These are phyloP conservation scores for Paramecium sexaurelia DNA, from an alignment of 73 alveolate genomes.

Conservation along the genomic window DNA sequence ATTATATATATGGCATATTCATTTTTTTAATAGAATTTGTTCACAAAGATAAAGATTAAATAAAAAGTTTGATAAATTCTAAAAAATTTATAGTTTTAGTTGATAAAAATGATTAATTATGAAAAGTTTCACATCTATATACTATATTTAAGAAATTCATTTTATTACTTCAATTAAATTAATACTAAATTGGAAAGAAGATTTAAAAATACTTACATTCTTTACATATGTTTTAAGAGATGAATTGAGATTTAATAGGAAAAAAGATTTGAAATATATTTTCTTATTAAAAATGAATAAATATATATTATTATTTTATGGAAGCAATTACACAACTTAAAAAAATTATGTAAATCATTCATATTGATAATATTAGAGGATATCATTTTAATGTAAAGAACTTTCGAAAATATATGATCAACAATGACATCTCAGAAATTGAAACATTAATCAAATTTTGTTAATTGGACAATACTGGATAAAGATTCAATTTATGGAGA, in stretches of 20 bases:
- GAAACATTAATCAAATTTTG: neutral
- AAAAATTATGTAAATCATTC: constrained; percentile 1
- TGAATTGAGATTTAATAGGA: neutral
- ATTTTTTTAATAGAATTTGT: no score
- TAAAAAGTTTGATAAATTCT: no score
- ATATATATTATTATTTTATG: constrained; percentile 20
- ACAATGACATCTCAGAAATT: constrained; percentile 20
- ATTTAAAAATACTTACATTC: no score
- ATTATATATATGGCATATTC: no score
- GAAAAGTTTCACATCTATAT: no score
- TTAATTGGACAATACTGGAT: constrained; percentile 46
- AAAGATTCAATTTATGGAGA: constrained; percentile 58
- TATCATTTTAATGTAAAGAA: constrained; percentile 31
- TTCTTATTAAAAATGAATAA: neutral
- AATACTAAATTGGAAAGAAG: no score
- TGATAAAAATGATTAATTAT: no score
- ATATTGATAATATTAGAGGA: constrained; percentile 2
- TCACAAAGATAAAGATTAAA: no score
- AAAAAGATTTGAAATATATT: neutral
- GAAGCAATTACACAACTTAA: constrained; percentile 51
- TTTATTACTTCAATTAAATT: no score
- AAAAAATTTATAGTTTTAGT: no score
- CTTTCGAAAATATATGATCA: constrained; percentile 17
- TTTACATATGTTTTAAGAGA: no score
- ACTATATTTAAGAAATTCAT: no score